Evolutionary conservation across 169 alveolate genomes (phyloP).

Genomic region (Toxoplasma gondii): DNA sequence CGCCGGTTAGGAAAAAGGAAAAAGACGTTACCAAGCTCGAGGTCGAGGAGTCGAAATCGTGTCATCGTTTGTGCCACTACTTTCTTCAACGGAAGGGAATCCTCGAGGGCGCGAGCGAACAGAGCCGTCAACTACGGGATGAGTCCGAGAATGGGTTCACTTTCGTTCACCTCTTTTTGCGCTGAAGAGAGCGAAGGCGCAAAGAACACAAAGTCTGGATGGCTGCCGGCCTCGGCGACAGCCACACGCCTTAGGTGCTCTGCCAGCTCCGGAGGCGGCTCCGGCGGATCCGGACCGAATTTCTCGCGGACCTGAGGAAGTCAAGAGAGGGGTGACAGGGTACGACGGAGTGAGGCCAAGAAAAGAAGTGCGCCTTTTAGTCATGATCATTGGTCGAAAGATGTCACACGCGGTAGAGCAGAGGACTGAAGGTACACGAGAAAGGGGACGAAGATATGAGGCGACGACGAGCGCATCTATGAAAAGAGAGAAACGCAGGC

Average conservation of each 20-base stretch:
- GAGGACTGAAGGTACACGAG: background rate
- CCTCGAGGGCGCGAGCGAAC: no score
- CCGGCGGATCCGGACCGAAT: slow-evolving; percentile 19
- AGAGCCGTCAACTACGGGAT: no score
- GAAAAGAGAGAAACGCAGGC: no score
- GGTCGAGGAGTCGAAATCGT: no score
- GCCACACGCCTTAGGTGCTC: slow-evolving; percentile 31
- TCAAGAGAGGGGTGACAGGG: background rate
- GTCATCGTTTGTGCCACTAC: no score
- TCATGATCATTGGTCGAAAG: background rate
- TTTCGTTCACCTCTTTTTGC: background rate
- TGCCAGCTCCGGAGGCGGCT: slow-evolving; percentile 9
- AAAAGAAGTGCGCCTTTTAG: background rate
- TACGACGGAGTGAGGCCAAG: background rate
- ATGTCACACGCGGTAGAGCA: background rate
- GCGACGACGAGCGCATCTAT: background rate
- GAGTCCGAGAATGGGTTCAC: no score
- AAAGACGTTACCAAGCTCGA: background rate
- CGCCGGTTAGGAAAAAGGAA: background rate
- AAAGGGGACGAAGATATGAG: background rate
- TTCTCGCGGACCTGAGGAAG: slow-evolving; percentile 2
- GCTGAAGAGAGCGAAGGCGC: background rate
- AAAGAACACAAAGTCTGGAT: slow-evolving; percentile 20
- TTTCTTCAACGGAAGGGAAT: no score
- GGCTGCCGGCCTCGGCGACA: slow-evolving; percentile 1